Conservation (phyloP, 345 rosid species). For the Erodium maritimum region DNA sequence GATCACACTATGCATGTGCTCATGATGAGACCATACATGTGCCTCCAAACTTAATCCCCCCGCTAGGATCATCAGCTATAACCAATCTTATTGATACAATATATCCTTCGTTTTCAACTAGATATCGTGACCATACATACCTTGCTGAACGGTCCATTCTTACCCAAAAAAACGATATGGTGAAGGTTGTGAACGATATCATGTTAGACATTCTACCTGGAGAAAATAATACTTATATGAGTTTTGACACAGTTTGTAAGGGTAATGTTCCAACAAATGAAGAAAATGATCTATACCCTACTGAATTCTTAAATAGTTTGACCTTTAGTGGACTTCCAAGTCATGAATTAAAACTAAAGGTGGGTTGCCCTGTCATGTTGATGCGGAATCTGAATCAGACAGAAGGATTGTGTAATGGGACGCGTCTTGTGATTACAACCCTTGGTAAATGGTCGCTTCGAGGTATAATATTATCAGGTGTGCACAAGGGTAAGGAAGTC, state of each 20-base stretch:
- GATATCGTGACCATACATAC: background rate
- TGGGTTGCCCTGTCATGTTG: background rate
- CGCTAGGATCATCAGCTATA: background rate
- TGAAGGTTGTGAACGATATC: background rate
- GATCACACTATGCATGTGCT: background rate
- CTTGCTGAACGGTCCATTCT: background rate
- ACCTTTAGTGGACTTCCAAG: background rate
- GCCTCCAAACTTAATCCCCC: background rate
- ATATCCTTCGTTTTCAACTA: background rate
- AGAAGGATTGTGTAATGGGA: conserved; percentile 5
- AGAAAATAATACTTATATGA: background rate
- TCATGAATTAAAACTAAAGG: background rate
- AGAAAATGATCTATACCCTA: background rate
- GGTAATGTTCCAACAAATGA: background rate
- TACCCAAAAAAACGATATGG: background rate
- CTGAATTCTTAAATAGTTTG: background rate
- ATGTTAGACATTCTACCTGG: background rate
- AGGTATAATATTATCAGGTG: background rate
- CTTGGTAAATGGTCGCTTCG: background rate
- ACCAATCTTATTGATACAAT: background rate
- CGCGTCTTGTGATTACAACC: background rate
- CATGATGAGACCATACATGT: background rate
- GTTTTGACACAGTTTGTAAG: background rate
- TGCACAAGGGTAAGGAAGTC: background rate
- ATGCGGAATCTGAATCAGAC: conserved; percentile 3